phyloP scores from a whole-genome alignment of 805 yeast genomes.

The Grigorovia yakushimaensis region DNA sequence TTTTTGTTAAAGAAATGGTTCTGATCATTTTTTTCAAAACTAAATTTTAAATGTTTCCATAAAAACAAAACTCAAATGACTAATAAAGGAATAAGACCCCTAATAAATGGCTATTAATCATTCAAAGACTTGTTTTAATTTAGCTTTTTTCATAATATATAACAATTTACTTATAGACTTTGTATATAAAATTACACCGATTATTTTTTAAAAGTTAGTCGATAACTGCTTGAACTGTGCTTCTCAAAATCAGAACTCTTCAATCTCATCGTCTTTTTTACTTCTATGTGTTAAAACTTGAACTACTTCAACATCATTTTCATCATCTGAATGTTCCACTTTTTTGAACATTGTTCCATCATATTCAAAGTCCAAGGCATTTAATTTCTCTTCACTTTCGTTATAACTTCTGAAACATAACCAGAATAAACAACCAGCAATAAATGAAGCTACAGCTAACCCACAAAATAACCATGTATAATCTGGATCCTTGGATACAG shows the following conservation, averaged over 20 bases:
- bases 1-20: too few relatives aligned
- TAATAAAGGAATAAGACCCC: too few relatives aligned
- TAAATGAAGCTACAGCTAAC: conserved; percentile 46
- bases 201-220: too few relatives aligned
- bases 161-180: too few relatives aligned
- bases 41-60: too few relatives aligned
- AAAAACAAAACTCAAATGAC: too few relatives aligned
- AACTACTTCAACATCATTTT: conserved; percentile 1
- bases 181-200: too few relatives aligned
- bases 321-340: conserved; percentile 4
- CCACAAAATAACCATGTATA: conserved; percentile 61
- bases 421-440: conserved; percentile 58
- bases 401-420: conserved; percentile 45
- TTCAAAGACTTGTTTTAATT: too few relatives aligned
- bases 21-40: too few relatives aligned
- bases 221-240: too few relatives aligned
- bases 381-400: conserved; percentile 46
- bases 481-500: conserved; percentile 60
- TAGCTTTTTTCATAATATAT: too few relatives aligned
- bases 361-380: conserved; percentile 35
- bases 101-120: too few relatives aligned
- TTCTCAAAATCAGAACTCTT: not conserved
- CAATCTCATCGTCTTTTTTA: not conserved
- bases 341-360: conserved; percentile 11
- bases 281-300: not conserved